phyloP scores from a whole-genome alignment of 106 monocot genomes.

The Hemerocallis citrina region DNA sequence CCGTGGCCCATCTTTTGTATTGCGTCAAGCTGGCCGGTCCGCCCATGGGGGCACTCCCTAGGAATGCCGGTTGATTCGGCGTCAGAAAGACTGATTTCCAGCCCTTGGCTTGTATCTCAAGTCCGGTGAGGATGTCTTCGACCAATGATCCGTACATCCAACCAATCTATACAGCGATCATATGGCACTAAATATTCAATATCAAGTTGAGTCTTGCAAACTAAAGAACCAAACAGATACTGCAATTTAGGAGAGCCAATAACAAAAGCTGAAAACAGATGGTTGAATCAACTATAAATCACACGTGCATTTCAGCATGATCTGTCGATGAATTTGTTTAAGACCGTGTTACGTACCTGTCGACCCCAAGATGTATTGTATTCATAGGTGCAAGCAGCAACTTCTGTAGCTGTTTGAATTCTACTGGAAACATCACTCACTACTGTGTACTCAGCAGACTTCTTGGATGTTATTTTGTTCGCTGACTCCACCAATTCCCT shows the following conservation, averaged over 20 bases:
- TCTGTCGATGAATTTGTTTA: too few relatives aligned
- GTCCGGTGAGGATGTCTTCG: slow-evolving; percentile 27
- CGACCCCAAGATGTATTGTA: slow-evolving; percentile 38
- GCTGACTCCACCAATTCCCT: slow-evolving; percentile 33
- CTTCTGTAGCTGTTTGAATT: slow-evolving; percentile 17
- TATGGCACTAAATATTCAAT: background rate
- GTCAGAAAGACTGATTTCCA: slow-evolving; percentile 16
- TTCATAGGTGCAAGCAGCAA: slow-evolving; percentile 33
- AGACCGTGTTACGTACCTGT: slow-evolving; percentile 8
- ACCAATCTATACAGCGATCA: slow-evolving; percentile 30
- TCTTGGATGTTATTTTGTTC: background rate
- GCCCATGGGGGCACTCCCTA: slow-evolving; percentile 28
- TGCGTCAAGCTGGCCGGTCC: slow-evolving; percentile 32
- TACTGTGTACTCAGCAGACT: background rate
- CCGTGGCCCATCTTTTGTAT: slow-evolving; percentile 44
- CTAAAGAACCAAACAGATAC: too few relatives aligned
- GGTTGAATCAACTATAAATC: too few relatives aligned
- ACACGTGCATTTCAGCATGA: too few relatives aligned
- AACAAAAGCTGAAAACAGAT: too few relatives aligned
- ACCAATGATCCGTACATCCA: slow-evolving; percentile 28
- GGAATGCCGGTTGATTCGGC: slow-evolving; percentile 17
- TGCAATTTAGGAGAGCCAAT: too few relatives aligned
- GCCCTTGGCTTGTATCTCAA: slow-evolving; percentile 29
- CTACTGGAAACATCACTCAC: slow-evolving; percentile 2
- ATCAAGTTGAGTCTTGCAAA: background rate